A percentile compares a stretch with the other conserved stretches of the same genome.
Evolutionary conservation across 108 stramenopile genomes (phyloP).

Genomic region (Skeletonema marinoi): DNA sequence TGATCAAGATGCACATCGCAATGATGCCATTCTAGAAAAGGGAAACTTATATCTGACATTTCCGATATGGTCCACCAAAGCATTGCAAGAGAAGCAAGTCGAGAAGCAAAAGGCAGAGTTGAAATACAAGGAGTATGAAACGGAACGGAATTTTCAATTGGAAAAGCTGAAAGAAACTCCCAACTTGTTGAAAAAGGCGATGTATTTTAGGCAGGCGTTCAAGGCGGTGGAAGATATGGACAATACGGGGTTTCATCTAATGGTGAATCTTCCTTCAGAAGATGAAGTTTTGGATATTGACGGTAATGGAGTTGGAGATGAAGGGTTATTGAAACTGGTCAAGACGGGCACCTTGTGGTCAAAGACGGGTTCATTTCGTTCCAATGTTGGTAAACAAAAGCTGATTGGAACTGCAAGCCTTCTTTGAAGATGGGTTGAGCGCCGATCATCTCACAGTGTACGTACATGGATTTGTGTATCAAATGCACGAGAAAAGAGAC

Average conservation of each 20-base stretch:
- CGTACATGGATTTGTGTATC: neutral
- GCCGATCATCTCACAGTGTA: neutral
- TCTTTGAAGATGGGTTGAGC: neutral
- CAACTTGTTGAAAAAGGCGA: conserved; percentile 45
- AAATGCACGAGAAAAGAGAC: neutral
- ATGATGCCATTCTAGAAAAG: conserved; percentile 27
- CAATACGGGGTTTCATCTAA: neutral
- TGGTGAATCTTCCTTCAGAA: neutral
- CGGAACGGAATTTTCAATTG: conserved; percentile 23
- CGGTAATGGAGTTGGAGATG: neutral
- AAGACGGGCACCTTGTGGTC: conserved; percentile 23
- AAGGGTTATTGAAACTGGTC: conserved; percentile 5
- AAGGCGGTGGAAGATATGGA: conserved; percentile 28
- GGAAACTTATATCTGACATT: conserved; percentile 44
- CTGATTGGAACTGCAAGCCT: conserved; percentile 27
- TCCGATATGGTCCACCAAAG: conserved; percentile 38
- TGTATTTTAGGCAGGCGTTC: conserved; percentile 36
- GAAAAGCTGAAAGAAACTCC: conserved; percentile 21
- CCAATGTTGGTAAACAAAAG: conserved; percentile 1
- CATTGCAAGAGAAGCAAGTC: conserved; percentile 21
- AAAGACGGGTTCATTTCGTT: conserved; percentile 12
- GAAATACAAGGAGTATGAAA: conserved; percentile 13
- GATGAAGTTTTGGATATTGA: conserved; percentile 21
- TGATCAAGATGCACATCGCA: conserved; percentile 26
- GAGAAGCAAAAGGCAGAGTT: conserved; percentile 10